Conservation (phyloP, 2,329 filamentous ascomycete species). For the Neopestalotiopsis sp. region DNA sequence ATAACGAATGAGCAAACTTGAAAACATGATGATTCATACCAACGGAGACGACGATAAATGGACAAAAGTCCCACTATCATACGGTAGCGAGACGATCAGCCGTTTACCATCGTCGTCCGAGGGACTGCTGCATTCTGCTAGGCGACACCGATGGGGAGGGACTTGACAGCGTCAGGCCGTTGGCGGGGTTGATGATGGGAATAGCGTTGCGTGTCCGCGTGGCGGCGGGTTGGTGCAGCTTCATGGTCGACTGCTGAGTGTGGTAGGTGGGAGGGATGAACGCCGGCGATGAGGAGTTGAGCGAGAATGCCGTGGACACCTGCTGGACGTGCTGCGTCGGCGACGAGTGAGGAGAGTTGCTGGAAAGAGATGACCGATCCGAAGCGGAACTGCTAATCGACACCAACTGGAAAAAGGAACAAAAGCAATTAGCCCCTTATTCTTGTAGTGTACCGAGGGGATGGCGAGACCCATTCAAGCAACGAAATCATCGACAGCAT, state of each 20-base stretch:
- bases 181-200: constrained; percentile 95
- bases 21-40: constrained; percentile 30
- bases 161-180: constrained; percentile 86
- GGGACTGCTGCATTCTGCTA: constrained; percentile 62
- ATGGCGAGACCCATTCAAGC: not conserved
- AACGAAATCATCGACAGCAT: not conserved
- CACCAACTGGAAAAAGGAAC: constrained; percentile 67
- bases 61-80: constrained; percentile 36
- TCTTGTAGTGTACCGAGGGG: not conserved
- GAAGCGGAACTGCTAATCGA: constrained; percentile 90
- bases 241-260: constrained; percentile 70
- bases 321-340: constrained; percentile 87
- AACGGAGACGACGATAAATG: constrained; percentile 43
- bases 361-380: constrained; percentile 92
- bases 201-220: constrained; percentile 93
- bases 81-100: constrained; percentile 39
- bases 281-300: constrained; percentile 70
- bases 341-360: constrained; percentile 90
- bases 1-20: constrained; percentile 44
- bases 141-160: constrained; percentile 77
- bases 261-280: constrained; percentile 72
- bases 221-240: constrained; percentile 89
- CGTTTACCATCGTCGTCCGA: constrained; percentile 61
- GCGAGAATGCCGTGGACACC: constrained; percentile 77
- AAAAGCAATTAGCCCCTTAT: constrained; percentile 36